Conservation (phyloP, 805 yeast genomes). For the Metschnikowia arizonensis region DNA sequence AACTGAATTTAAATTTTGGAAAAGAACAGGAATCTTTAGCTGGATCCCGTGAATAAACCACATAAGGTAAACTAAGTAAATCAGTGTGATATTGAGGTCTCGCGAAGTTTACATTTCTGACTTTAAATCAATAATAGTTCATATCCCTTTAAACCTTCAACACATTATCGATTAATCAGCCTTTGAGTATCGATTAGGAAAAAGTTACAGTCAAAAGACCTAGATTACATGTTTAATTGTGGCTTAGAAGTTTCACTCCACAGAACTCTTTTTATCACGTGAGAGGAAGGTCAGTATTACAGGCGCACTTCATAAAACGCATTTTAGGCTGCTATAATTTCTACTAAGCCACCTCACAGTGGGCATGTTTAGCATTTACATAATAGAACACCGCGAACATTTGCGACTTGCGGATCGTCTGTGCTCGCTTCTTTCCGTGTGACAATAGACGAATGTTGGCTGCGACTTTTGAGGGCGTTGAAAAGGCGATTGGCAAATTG, state of each 20-base stretch:
- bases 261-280: not conserved
- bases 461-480: not conserved
- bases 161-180: too few species aligned
- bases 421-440: not conserved
- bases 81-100: too few species aligned
- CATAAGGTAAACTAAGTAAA: too few species aligned
- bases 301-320: not conserved
- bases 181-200: too few species aligned
- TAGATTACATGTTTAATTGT: not conserved
- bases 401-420: not conserved
- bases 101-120: not conserved
- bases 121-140: not conserved
- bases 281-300: not conserved
- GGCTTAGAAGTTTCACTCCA: not conserved
- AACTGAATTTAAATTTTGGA: too few species aligned
- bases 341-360: not conserved
- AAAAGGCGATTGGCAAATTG: not conserved
- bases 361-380: too few species aligned
- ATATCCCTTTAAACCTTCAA: not conserved
- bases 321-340: too few species aligned
- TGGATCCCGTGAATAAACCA: too few species aligned
- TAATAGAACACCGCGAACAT: not conserved
- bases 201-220: not conserved
- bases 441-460: constrained; percentile 1
- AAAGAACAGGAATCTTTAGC: too few species aligned